These are phyloP conservation scores for Lasiodiplodia theobromae DNA, from an alignment of 2,329 filamentous ascomycete species.

Conservation along the genomic window DNA sequence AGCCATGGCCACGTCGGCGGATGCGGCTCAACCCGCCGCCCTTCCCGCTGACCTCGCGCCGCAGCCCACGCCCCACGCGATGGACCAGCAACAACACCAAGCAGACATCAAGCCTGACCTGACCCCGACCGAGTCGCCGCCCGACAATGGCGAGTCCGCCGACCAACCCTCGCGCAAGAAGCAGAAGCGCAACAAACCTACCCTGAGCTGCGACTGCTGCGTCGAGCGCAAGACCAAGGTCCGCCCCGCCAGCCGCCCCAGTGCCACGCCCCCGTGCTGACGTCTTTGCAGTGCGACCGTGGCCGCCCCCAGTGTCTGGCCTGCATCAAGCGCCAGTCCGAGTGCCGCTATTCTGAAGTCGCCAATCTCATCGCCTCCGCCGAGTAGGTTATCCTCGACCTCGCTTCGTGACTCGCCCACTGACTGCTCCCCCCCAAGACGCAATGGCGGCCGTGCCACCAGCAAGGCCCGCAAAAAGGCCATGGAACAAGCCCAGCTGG, in stretches of 20 bases:
- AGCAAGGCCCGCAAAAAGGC: conserved; percentile 28
- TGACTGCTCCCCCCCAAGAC: conserved; percentile 28
- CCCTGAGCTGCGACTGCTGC: conserved; percentile 78
- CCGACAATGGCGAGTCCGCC: neutral
- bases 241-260: conserved; percentile 34
- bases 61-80: conserved; percentile 5
- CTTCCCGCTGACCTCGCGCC: conserved; percentile 13
- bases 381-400: conserved; percentile 61
- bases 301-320: conserved; percentile 63
- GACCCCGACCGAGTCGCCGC: conserved; percentile 3
- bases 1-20: conserved; percentile 25
- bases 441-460: conserved; percentile 29
- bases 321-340: conserved; percentile 78
- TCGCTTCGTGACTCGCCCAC: conserved; percentile 22
- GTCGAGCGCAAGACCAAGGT: conserved; percentile 85
- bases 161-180: conserved; percentile 59
- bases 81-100: neutral
- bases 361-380: conserved; percentile 70
- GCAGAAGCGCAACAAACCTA: conserved; percentile 86
- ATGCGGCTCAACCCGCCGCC: conserved; percentile 10
- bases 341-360: conserved; percentile 77
- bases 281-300: conserved; percentile 69
- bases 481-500: conserved; percentile 22
- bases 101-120: neutral
- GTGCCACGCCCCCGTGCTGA: conserved; percentile 17